Evolutionary conservation across 352 stramenopile species (phyloP), one percentile per base, ranked within the genome.

Genomic region (Aphanomyces cochlioides): DNA sequence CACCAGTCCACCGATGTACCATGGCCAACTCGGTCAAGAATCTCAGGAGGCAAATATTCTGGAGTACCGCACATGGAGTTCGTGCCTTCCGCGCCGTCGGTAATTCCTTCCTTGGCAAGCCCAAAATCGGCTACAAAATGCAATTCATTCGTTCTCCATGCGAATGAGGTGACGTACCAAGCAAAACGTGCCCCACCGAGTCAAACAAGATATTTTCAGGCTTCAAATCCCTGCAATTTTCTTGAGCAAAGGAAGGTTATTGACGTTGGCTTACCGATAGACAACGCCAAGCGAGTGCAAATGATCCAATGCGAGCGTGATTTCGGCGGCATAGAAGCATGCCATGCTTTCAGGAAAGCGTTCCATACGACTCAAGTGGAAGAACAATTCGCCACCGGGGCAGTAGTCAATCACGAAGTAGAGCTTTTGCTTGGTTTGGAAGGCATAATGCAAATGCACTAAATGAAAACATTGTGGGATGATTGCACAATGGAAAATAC

Each of bases 341-440:
- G 90, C 90, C 80, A 93, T 93, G n/a, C 72, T 77, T 28, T 95
- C 81, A 43, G 87, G 78, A 72, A 97, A 96, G 73, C 91, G 91
- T 70, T 96, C 89, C 83, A 95, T 93, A 34, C 87, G 82, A 57
- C 82, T 92, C 1, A 97, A 73, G 71, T 97, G 89, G 77, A 95
- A 95, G 72, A 96, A 97, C 7, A 97, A 76, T 67, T 97, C 90
- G 28, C 90, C 90, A 38, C 90, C 90, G 2, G 91, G 88, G 56
- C 89, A 97, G 73, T 96, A 97, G 74, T 97, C 90, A 37, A 96
- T 78, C 71, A 97, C 87, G 66, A 97, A 94, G 78, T 96, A 97
- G 15, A 97, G 80, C 75, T 96, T 95, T 76, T 94, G 83, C 72
- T 83, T 87, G 64, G 87, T 95, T 79, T 97, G 89, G 77, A 97